These are phyloP conservation scores for Cordyceps fumosorosea DNA, from an alignment of 2,329 filamentous ascomycete genomes.

Conservation along the genomic window DNA sequence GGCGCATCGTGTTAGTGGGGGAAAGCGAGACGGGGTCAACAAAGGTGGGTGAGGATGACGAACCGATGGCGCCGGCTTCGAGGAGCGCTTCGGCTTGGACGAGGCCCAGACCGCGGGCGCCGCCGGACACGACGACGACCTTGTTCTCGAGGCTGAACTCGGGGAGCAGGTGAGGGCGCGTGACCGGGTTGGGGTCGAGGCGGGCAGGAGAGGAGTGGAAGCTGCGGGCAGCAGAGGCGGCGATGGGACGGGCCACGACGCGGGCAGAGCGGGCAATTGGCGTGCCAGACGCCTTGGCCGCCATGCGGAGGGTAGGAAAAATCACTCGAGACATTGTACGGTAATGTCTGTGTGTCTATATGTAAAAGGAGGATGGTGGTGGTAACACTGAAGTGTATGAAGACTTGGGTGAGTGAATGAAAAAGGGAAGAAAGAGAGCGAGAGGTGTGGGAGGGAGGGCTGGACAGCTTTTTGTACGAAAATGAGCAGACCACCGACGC, in stretches of 20 bases:
- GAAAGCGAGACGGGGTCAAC: background rate
- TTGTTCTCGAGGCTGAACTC: constrained; percentile 72
- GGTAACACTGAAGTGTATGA: background rate
- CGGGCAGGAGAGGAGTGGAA: constrained; percentile 19
- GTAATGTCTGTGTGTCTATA: background rate
- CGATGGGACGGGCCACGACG: constrained; percentile 3
- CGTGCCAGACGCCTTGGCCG: constrained; percentile 9
- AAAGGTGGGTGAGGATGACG: background rate
- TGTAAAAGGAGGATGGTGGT: background rate
- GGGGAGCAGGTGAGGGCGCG: constrained; percentile 40
- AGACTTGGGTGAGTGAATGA: background rate
- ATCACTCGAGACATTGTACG: constrained; percentile 24
- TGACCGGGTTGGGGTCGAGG: constrained; percentile 17
- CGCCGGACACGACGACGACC: constrained; percentile 71
- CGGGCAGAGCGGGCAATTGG: constrained; percentile 5
- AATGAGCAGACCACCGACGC: background rate
- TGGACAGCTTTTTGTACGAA: constrained; percentile 1
- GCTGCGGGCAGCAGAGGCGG: constrained; percentile 16
- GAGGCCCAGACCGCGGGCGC: constrained; percentile 68
- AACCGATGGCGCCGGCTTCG: constrained; percentile 68
- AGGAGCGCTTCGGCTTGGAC: constrained; percentile 72
- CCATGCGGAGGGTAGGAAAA: constrained; percentile 18
- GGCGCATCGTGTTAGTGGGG: background rate
- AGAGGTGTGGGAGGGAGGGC: constrained; percentile 6
- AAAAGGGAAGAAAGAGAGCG: background rate